These are phyloP conservation scores for Trichomonas gallinae DNA, from an alignment of 208 protist species.

Conservation along the genomic window DNA sequence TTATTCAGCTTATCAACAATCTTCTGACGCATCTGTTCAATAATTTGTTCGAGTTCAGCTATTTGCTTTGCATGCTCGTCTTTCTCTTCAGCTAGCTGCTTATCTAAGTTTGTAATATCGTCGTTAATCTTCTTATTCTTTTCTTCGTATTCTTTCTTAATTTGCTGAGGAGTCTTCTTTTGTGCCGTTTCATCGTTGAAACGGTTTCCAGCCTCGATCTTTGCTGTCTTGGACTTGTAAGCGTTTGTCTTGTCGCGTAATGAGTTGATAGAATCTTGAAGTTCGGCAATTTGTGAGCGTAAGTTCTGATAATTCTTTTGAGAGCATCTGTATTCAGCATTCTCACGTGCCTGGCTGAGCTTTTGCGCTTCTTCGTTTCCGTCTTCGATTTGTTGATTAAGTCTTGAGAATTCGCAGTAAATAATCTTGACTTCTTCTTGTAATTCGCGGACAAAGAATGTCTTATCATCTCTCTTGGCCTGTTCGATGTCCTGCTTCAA, in stretches of 20 bases:
- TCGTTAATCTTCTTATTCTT: neutral
- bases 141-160: neutral
- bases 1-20: neutral
- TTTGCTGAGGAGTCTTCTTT: neutral
- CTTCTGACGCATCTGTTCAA: neutral
- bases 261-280: neutral
- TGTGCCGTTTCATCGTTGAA: neutral
- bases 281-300: neutral
- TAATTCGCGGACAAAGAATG: neutral
- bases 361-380: neutral
- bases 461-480: neutral
- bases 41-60: neutral
- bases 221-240: neutral
- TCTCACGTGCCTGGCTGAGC: neutral
- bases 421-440: neutral
- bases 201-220: neutral
- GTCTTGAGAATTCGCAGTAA: neutral
- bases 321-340: neutral
- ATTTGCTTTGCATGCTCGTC: neutral
- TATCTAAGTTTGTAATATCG: neutral
- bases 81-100: neutral
- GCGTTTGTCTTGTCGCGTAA: neutral
- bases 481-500: neutral
- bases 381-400: neutral
- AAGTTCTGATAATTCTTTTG: neutral